Evolutionary conservation across 2,329 filamentous ascomycete species (phyloP), one percentile per base, ranked within the genome.

Genomic region (Cryphonectria naterciae): DNA sequence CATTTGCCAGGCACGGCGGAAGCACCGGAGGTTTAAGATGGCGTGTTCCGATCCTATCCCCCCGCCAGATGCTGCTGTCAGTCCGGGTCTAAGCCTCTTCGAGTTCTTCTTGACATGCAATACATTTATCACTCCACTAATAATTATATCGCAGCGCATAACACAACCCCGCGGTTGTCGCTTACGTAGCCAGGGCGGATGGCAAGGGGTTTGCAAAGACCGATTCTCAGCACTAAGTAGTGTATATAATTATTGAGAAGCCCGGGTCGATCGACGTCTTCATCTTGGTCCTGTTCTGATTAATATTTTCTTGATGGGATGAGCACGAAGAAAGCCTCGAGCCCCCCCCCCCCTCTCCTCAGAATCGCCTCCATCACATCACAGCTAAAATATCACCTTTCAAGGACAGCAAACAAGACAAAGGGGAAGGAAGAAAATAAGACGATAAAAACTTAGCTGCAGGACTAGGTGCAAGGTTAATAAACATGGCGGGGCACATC

Each of bases 401-500:
- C 7, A n/a, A 52, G 22, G 19, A 22, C 37, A 39, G 8, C 37
- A 13, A 39, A 39, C 1, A 2, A 39, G 3, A 11, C 11, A 11
- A 13, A 39, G 10, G 10, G 10, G 11, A 39, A 11, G 13, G 11
- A 39, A 3, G 10, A 19, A 52, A 10, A 25, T n/a, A 52, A 19
- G 22, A 52, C 32, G 46, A n/a, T 3, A 22, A 7, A 52, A 25
- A 4, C n/a, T 4, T 10, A 25, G 11, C 22, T 54, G n/a, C n/a
- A 54, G 22, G 10, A 54, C 49, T 10, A 10, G n/a, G 8, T 39
- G 37, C 37, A 39, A 10, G 3, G 32, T 32, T 19, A 19, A 35
- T 7, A 19, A 49, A 5, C 8, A 72, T 70, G 70, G 61, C 60
- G 10, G 80, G 17, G 1, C 71, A 71, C 10, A 61, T 71, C 28